A percentile compares a stretch with the other conserved stretches of the same genome.
Evolutionary conservation across 139 green algal genomes (phyloP).

Genomic region (Asterochloris sp.): DNA sequence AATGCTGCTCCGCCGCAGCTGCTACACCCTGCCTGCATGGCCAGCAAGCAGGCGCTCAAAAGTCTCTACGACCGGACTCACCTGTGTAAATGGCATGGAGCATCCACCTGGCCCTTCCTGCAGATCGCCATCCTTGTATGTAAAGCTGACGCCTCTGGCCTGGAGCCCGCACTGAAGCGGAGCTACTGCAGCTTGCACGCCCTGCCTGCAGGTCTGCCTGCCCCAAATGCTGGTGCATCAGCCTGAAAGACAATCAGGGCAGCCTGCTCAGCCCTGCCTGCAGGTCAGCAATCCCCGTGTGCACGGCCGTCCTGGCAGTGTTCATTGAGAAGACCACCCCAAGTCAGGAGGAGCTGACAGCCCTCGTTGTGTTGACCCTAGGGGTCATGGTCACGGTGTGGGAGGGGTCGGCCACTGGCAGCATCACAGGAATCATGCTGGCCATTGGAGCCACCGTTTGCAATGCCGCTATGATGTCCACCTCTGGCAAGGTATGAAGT

Average conservation of each 20-base stretch:
- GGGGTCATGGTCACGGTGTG: slow-evolving; percentile 57
- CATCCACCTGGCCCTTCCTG: too few species aligned
- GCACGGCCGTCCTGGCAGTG: slow-evolving; percentile 47
- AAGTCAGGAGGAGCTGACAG: slow-evolving; percentile 20
- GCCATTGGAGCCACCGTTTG: slow-evolving; percentile 7
- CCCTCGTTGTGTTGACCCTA: slow-evolving; percentile 44
- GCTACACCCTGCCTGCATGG: too few species aligned
- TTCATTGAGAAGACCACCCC: slow-evolving; percentile 43
- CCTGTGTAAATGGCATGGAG: too few species aligned
- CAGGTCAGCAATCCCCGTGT: slow-evolving; percentile 50
- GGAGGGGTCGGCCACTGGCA: slow-evolving; percentile 29
- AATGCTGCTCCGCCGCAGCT: too few species aligned
- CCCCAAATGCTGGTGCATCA: neutral
- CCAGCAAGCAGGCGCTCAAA: too few species aligned
- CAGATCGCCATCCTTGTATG: neutral
- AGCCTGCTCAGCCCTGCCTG: neutral
- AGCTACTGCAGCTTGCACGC: neutral
- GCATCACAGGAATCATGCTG: neutral
- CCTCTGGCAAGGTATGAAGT: slow-evolving; percentile 19
- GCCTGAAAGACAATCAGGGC: neutral
- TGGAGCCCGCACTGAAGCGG: too few species aligned
- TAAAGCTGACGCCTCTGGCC: too few species aligned
- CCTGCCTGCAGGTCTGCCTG: neutral
- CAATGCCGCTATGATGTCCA: slow-evolving; percentile 62
- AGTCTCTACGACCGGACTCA: too few species aligned